Evolutionary conservation across 306 rosid species (phyloP).

Genomic region (Sesbania bispinosa): DNA sequence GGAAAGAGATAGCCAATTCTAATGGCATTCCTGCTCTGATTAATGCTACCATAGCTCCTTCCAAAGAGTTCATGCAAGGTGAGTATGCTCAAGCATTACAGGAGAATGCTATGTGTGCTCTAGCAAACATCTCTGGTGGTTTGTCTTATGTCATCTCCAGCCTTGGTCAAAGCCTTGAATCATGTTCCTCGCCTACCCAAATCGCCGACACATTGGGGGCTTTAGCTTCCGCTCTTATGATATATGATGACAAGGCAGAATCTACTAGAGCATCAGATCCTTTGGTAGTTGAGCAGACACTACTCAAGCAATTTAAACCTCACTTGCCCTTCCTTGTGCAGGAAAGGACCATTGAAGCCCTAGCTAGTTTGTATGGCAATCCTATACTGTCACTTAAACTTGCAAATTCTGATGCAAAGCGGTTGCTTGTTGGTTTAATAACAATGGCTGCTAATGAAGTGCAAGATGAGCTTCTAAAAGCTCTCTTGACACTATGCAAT

Average conservation of each 20-base stretch:
- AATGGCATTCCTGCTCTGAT: slow-evolving; percentile 94
- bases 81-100: slow-evolving; percentile 96
- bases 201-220: slow-evolving; percentile 94
- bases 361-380: slow-evolving; percentile 94
- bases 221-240: slow-evolving; percentile 98
- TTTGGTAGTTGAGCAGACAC: slow-evolving; percentile 67
- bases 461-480: slow-evolving; percentile 89
- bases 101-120: slow-evolving; percentile 97
- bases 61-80: slow-evolving; percentile 99
- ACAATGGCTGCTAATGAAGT: slow-evolving; percentile 94
- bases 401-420: slow-evolving; percentile 82
- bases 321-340: slow-evolving; percentile 68
- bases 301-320: slow-evolving; percentile 76
- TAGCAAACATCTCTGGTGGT: slow-evolving; percentile 97
- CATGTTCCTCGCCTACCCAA: slow-evolving; percentile 85
- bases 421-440: slow-evolving; percentile 89
- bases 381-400: slow-evolving; percentile 68
- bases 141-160: slow-evolving; percentile 92
- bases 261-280: slow-evolving; percentile 86
- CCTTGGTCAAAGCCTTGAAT: slow-evolving; percentile 98
- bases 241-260: slow-evolving; percentile 84
- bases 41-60: slow-evolving; percentile 98
- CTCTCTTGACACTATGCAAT: slow-evolving; percentile 78
- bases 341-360: slow-evolving; percentile 96
- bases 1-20: slow-evolving; percentile 80